Evolutionary conservation across 148 eudicot genomes (phyloP), one percentile per base, ranked within the genome.

Genomic region (Cornus florida): DNA sequence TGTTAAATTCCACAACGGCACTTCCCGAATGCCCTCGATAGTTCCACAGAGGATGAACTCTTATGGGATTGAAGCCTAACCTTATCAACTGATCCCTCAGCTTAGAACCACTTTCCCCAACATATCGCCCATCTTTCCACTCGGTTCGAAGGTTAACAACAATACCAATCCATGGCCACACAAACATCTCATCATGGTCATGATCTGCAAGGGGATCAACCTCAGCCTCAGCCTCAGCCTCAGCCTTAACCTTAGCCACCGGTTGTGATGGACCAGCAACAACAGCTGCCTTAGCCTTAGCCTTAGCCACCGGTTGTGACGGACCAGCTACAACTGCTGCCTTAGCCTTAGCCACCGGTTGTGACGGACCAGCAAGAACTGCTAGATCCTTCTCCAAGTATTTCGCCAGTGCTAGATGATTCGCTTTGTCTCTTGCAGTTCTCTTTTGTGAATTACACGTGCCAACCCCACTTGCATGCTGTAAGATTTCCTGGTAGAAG

Each of bases 141-240:
- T 77, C 83, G 50, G 94, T 91, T 19, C 90, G 93, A 57, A 94
- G 86, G 78, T 97, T 94, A 41, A 97, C 94, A 75, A 92, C 90
- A 78, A 94, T 87, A 67, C 99, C 99, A 20, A 82, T 88, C 99
- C 99, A 97, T 3, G 99, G 99, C 95, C 95, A 97, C 32, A 91
- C 99, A 84, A 94, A 91, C 87, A 84, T 84, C 88, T 97, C 99
- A 68, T 91, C 92, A 76, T 83, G 92, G 71, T 92, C 93, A 79
- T 84, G 79, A 8, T 76, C 81, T 67, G 90, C 85, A 39, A 87
- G 79, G 38, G 85, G 80, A 71, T 88, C 88, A 73, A 76, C 89
- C 43, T 81, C 81, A 22, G 9, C 48, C 8, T 43, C 10, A 43
- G 10, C 48, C 48, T 43, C 48, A 43, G 33, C 83, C 31, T 70